Base-by-base conservation (phyloP, 768 basidiomycete genomes). In the Leccinum incarnatum region DNA sequence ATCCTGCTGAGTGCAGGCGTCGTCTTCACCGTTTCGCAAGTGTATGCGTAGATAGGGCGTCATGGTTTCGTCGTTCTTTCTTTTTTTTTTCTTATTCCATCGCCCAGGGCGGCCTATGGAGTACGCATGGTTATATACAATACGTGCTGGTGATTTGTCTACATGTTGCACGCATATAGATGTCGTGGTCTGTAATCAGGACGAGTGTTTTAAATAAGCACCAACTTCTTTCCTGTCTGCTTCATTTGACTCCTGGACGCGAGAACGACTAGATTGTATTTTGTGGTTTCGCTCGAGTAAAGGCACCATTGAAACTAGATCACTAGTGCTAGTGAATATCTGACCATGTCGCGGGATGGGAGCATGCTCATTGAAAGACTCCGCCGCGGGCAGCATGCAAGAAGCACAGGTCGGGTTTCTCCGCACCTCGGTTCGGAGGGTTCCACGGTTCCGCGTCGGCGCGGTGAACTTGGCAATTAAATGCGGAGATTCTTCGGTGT, bases 21-120 rank as follows among this genome's bases (percentile, higher is more conserved):
- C 9, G 57, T 66, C 29, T 77, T 71, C 53, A 54, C 60, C 12
- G 11, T 72, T 21, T 2, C 73, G 15, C 69, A 64, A 54, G 30
- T 67, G 14, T 72, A 67, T 25, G 65, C 53, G 36, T 65, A 68
- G 59, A 7, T n/a, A 27, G 1, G 19, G 36, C 15, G 19, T 15
- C 12, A 8, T 45, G 10, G 37, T 19, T 34, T 25, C 19, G 14
- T 47, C 6, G 11, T 6, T 34, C 15, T 17, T 17, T 8, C 36
- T 2, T 32, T 6, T 36, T 46, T 45, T 40, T 29, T n/a, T 23
- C 12, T 23, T 25, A 25, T 9, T 34, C 36, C n/a, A 9, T 19
- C 11, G 27, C 12, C 37, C 17, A 40, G 37, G 37, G 36, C 15
- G 36, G 11, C 42, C 14, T 23, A 7, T 37, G 17, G 21, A 32